These are phyloP conservation scores for Sugiyamaella valdiviana DNA, from an alignment of 805 yeast genomes.

Conservation along the genomic window DNA sequence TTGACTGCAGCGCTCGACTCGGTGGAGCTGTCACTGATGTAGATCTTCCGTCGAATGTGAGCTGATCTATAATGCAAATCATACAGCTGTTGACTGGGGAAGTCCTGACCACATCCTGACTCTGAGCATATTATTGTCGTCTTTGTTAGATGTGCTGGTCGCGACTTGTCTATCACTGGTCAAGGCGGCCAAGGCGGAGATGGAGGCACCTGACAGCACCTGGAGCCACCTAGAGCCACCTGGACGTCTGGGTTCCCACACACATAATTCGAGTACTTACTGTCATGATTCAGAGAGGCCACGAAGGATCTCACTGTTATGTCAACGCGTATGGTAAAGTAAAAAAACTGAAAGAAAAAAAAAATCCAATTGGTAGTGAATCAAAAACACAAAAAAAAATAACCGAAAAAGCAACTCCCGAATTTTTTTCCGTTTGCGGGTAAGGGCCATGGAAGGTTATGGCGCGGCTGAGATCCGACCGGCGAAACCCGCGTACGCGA, in stretches of 20 bases:
- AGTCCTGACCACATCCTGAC: slow-evolving; percentile 7
- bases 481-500: not conserved
- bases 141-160: slow-evolving; percentile 4
- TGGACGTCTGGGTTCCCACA: no score
- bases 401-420: slow-evolving; percentile 4
- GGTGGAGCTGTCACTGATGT: not conserved
- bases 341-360: slow-evolving; percentile 1
- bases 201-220: no score
- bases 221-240: no score
- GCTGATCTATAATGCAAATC: slow-evolving; percentile 4
- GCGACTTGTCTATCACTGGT: no score
- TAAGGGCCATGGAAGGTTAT: not conserved
- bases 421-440: slow-evolving; percentile 4
- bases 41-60: not conserved
- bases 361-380: not conserved
- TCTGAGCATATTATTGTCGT: slow-evolving; percentile 2
- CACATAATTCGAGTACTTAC: no score
- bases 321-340: no score
- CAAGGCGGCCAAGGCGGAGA: not conserved
- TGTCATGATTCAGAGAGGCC: not conserved
- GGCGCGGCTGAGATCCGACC: not conserved
- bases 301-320: not conserved
- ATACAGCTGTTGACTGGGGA: slow-evolving; percentile 4
- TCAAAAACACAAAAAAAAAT: slow-evolving; percentile 1
- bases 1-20: not conserved